Base-by-base conservation (phyloP, 306 rosid species). In the Cajanus cajan region DNA sequence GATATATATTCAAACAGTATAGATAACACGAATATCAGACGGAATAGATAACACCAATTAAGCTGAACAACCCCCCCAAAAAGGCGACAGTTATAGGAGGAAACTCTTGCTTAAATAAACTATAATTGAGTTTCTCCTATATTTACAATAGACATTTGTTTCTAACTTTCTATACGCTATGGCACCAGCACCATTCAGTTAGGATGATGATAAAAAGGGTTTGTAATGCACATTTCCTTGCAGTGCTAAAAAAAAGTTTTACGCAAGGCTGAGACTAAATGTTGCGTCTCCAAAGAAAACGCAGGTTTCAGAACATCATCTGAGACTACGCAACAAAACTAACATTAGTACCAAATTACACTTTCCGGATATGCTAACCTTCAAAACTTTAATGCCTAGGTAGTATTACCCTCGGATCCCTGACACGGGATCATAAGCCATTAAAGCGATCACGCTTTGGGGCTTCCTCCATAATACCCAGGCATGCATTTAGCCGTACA, bases 401-500 rank as follows among this genome's bases (percentile, higher is more conserved):
- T n/a, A 13, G 43, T 34, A 34, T 34, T 36, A 65, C 39, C 82
- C 40, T 72, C 37, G 28, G 54, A 57, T 74, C 70, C 34, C 31
- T 50, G 68, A 63, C 22, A 63, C 14, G 58, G 40, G 25, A 65
- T 79, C 79, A 82, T 43, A 8, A 59, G 48, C 68, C 68, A n/a
- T 76, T 71, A 6, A 15, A 76, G 55, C 70, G 84, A 73, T 74
- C 84, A 58, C 34, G 72, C 87, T 68, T 57, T 41, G 82, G 82
- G 14, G 82, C 57, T 63, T 64, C 22, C 25, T 85, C 82, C 61
- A 66, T 81, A 3, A 40, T 64, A 74, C 80, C 82, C 19, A 82
- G 19, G 22, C 87, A 82, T 16, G 87, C 76, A 28, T 82, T 87
- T 68, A 81, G 70, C 82, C 80, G 86, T 22, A 71, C 63, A 78